phyloP scores from a whole-genome alignment of 257 asterid genomes.

The Solanum verrucosum region DNA sequence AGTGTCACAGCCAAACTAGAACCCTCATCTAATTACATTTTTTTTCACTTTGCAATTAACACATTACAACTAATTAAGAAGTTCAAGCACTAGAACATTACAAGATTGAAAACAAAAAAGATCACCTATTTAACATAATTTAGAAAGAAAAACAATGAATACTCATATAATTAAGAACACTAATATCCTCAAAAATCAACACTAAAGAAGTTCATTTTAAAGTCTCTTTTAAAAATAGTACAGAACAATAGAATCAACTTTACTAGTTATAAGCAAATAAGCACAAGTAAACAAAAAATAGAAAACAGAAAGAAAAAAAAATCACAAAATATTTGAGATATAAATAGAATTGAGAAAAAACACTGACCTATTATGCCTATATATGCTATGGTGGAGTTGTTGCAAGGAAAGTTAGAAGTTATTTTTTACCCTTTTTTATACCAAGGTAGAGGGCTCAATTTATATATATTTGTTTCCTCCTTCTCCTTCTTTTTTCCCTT shows the following conservation, averaged over 20 bases:
- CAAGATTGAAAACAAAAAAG: neutral
- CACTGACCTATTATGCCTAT: neutral
- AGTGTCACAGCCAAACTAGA: neutral
- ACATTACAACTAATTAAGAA: neutral
- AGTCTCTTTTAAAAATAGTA: neutral
- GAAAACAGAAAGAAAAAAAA: neutral
- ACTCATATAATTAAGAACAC: neutral
- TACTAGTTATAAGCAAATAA: neutral
- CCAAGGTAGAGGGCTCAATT: neutral
- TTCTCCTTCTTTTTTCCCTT: no score
- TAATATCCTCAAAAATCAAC: neutral
- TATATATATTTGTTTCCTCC: neutral
- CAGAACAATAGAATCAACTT: neutral
- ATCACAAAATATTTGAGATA: neutral
- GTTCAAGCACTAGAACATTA: neutral
- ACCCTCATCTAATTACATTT: neutral
- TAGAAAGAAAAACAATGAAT: neutral
- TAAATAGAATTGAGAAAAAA: neutral
- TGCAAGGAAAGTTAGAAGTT: no score
- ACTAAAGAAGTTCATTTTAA: no score
- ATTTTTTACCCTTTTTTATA: neutral
- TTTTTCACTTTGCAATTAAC: neutral
- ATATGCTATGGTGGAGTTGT: neutral
- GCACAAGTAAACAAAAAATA: neutral
- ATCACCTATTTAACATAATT: neutral